These are phyloP conservation scores for Noccaea bulbosa DNA, from an alignment of 345 rosid genomes.

Conservation along the genomic window DNA sequence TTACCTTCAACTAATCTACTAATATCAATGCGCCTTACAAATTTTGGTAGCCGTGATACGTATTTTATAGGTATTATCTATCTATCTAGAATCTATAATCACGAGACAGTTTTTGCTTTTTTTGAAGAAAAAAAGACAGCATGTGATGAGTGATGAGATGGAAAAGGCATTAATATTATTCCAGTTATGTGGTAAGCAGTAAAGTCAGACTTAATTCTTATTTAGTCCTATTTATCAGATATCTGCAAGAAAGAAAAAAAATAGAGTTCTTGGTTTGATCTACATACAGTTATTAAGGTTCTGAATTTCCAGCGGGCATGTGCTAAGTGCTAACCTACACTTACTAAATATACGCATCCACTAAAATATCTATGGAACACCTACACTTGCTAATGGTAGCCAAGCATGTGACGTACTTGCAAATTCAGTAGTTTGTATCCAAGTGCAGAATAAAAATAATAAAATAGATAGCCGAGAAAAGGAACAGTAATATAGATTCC, in stretches of 20 bases:
- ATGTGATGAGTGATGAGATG: background rate
- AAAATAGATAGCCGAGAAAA: background rate
- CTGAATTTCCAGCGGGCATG: no score
- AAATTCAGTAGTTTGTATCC: background rate
- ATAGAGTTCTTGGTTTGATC: background rate
- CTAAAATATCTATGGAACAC: no score
- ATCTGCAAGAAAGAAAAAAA: background rate
- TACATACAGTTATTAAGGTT: no score
- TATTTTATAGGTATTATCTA: background rate
- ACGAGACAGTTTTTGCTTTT: conserved; percentile 1
- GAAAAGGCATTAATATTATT: background rate
- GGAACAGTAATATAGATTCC: background rate
- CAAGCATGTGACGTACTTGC: background rate
- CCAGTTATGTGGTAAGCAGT: background rate
- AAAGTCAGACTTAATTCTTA: background rate
- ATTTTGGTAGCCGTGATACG: background rate
- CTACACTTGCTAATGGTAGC: background rate
- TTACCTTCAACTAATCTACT: background rate
- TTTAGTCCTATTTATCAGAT: background rate
- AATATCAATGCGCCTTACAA: background rate
- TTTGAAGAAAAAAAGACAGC: background rate
- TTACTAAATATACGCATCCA: no score
- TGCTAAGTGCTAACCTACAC: no score
- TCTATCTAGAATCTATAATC: conserved; percentile 13
- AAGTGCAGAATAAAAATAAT: background rate